phyloP scores from a whole-genome alignment of 805 yeast species.

The Starmerella geochares region DNA sequence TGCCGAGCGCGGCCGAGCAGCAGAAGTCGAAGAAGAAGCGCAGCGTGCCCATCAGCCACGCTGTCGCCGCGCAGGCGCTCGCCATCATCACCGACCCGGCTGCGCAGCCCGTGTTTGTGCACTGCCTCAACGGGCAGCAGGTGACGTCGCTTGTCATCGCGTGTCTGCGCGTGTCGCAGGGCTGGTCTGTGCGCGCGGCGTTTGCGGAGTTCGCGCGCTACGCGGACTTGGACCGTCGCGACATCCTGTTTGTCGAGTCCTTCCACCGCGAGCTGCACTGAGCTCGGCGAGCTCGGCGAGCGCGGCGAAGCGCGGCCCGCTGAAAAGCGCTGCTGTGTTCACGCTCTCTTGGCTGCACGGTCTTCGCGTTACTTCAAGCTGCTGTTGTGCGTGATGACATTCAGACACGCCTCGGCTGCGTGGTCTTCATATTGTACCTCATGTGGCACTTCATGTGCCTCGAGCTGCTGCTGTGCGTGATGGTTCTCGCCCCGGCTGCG shows the following conservation, averaged over 20 bases:
- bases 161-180: conserved; percentile 67
- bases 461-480: too few species aligned
- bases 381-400: too few species aligned
- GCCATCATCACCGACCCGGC: conserved; percentile 47
- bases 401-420: too few species aligned
- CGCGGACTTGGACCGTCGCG: conserved; percentile 70
- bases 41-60: conserved; percentile 60
- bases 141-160: conserved; percentile 77
- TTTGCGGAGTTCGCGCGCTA: conserved; percentile 73
- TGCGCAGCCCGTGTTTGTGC: conserved; percentile 64
- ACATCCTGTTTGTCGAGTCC: conserved; percentile 71
- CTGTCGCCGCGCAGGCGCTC: conserved; percentile 51
- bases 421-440: too few species aligned
- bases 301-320: too few species aligned
- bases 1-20: conserved; percentile 48
- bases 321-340: too few species aligned
- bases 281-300: too few species aligned
- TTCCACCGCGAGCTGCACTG: conserved; percentile 33
- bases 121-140: conserved; percentile 84
- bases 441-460: too few species aligned
- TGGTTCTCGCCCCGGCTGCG: too few species aligned
- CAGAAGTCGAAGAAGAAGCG: conserved; percentile 32
- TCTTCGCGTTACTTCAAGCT: too few species aligned
- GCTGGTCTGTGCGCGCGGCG: conserved; percentile 84
- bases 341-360: too few species aligned